phyloP scores from a whole-genome alignment of 2,329 filamentous ascomycete species.

The Cercospora brassicicola region DNA sequence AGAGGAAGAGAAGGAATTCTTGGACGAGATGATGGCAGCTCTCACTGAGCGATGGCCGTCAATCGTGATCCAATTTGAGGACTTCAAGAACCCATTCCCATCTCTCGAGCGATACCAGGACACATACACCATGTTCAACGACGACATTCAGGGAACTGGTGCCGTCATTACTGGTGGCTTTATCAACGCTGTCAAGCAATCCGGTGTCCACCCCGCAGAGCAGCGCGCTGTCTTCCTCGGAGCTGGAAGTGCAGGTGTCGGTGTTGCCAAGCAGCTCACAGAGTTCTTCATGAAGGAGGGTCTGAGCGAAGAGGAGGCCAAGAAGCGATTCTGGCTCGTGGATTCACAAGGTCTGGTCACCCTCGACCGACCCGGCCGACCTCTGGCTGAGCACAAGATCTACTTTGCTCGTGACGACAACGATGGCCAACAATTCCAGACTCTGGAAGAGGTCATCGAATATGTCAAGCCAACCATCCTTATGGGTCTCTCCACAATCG shows the following conservation, averaged over 20 bases:
- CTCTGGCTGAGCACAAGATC: constrained; percentile 76
- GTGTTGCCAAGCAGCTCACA: constrained; percentile 96
- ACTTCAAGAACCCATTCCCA: constrained; percentile 96
- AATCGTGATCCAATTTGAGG: constrained; percentile 87
- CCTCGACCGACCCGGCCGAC: constrained; percentile 82
- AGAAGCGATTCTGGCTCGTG: constrained; percentile 93
- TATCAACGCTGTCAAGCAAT: constrained; percentile 75
- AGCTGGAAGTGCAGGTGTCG: constrained; percentile 90
- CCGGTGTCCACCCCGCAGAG: constrained; percentile 79
- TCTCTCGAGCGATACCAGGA: constrained; percentile 87
- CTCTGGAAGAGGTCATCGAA: constrained; percentile 86
- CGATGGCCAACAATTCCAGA: constrained; percentile 66
- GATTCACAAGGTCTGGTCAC: constrained; percentile 90
- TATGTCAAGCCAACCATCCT: constrained; percentile 93
- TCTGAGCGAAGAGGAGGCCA: constrained; percentile 81
- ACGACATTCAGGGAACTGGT: constrained; percentile 96
- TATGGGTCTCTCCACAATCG: constrained; percentile 90
- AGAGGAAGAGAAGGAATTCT: constrained; percentile 81
- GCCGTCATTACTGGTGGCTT: constrained; percentile 87
- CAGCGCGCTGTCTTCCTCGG: constrained; percentile 96
- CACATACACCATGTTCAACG: constrained; percentile 94
- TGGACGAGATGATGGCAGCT: constrained; percentile 96
- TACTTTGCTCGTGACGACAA: constrained; percentile 68
- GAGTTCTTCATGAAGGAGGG: constrained; percentile 95
- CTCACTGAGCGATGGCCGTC: constrained; percentile 72